Base-by-base conservation (phyloP, 2,329 filamentous ascomycete genomes). In the Colletotrichum sp. region DNA sequence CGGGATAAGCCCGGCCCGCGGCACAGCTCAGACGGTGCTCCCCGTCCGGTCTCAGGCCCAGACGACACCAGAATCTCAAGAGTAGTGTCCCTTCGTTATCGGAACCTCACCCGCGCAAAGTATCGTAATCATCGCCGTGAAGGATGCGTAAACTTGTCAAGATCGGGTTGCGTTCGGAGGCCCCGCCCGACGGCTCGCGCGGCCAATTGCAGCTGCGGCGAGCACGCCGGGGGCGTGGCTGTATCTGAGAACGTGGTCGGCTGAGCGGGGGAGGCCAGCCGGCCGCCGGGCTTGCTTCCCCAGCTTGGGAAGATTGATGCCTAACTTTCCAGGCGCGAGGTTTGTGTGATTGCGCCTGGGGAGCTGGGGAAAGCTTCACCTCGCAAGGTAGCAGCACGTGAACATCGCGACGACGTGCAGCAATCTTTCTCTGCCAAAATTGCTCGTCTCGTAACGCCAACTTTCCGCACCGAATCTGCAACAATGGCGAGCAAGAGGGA, bases 401-500 rank as follows among this genome's bases (percentile, higher is more conserved):
- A 55, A 75, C 22, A 30, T 19, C 39, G 49, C 55, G 57, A 63
- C 32, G 52, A 49, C 44, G 44, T 49, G 44, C 44, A n/a, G 19
- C 36, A 69, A 27, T 12, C 22, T n/a, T 16, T 44, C 32, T 57
- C 36, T 2, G 16, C 6, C 22, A 44, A 44, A 27, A 34, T 32
- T 36, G 22, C 9, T 25, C 27, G 25, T 59, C 34, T 19, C 39
- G 9, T 44, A 44, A 44, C 36, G 1, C 36, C 36, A 1, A 19
- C 39, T 6, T 49, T 49, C 9, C 44, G 19, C 44, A 67, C 13
- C 13, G 22, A 34, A 29, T 29, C 5, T 29, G 61, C 29, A 76
- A 79, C 61, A 71, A 95, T 95, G 93, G 87, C 93, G 68, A 88
- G 90, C 71, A 93, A 92, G 84, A 95, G 95, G 85, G 94, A 96